Evolutionary conservation across 2,329 filamentous ascomycete species (phyloP).

Genomic region (Dendryphion nanum): DNA sequence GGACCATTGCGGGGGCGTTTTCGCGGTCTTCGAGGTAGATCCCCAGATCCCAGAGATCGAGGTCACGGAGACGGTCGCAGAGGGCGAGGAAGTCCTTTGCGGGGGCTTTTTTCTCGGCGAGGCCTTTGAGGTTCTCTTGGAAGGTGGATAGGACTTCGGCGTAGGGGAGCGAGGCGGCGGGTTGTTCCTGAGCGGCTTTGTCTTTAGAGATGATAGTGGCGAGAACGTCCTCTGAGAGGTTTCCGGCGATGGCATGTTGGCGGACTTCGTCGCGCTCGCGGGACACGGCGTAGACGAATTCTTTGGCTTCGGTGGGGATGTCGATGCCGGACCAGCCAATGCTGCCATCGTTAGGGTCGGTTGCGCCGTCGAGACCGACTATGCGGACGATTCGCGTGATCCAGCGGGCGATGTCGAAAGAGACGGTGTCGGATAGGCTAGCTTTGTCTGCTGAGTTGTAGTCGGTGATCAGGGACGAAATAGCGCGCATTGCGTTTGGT

Average conservation of each 20-base stretch:
- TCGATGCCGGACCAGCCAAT: slow-evolving; percentile 67
- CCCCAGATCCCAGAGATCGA: slow-evolving; percentile 75
- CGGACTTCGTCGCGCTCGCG: slow-evolving; percentile 58
- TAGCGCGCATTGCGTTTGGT: slow-evolving; percentile 71
- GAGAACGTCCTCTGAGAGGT: slow-evolving; percentile 24
- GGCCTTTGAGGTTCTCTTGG: slow-evolving; percentile 61
- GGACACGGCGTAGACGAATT: slow-evolving; percentile 60
- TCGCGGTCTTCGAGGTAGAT: slow-evolving; percentile 86
- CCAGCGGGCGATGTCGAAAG: slow-evolving; percentile 66
- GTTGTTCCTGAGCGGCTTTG: slow-evolving; percentile 25
- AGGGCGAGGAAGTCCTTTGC: slow-evolving; percentile 73
- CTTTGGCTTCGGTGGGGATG: slow-evolving; percentile 58
- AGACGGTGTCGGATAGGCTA: slow-evolving; percentile 46
- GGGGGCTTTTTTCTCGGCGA: slow-evolving; percentile 49
- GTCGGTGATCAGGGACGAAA: slow-evolving; percentile 74
- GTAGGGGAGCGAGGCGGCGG: slow-evolving; percentile 42
- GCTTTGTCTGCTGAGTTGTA: slow-evolving; percentile 59
- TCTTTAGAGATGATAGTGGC: slow-evolving; percentile 41
- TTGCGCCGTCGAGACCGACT: slow-evolving; percentile 72
- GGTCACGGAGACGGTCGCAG: slow-evolving; percentile 72
- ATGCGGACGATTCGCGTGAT: slow-evolving; percentile 81
- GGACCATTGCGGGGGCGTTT: slow-evolving; percentile 70
- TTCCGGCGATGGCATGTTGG: slow-evolving; percentile 52
- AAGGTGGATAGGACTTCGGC: slow-evolving; percentile 50
- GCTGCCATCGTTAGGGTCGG: slow-evolving; percentile 41